These are phyloP conservation scores for Sugiyamaella grinbergsii DNA, from an alignment of 1,139 yeast species.

Conservation along the genomic window DNA sequence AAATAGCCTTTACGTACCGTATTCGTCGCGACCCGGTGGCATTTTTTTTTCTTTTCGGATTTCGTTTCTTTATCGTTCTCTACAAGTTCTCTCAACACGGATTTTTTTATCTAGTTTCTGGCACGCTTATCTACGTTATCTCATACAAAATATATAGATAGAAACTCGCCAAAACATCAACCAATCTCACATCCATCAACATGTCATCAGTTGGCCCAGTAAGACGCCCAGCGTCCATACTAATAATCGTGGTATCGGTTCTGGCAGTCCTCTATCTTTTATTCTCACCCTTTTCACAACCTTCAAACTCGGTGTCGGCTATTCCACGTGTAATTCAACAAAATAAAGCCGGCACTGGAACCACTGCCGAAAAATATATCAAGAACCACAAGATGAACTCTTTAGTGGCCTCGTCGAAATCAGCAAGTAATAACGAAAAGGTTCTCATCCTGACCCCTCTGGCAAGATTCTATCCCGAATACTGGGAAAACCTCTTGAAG, in stretches of 20 bases:
- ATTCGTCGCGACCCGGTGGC: too few species aligned
- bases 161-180: too few species aligned
- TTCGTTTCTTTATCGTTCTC: not conserved
- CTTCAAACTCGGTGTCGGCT: slow-evolving; percentile 10
- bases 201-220: slow-evolving; percentile 19
- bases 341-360: slow-evolving; percentile 55
- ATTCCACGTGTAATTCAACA: slow-evolving; percentile 23
- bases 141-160: too few species aligned
- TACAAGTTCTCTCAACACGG: not conserved
- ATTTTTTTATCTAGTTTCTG: too few species aligned
- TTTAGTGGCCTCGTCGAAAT: slow-evolving; percentile 66
- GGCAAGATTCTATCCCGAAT: slow-evolving; percentile 77
- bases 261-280: slow-evolving; percentile 25
- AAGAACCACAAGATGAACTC: slow-evolving; percentile 82
- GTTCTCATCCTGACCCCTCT: slow-evolving; percentile 85
- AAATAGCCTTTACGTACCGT: too few species aligned
- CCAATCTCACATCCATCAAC: too few species aligned
- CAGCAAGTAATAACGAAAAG: slow-evolving; percentile 74
- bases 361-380: slow-evolving; percentile 72
- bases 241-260: slow-evolving; percentile 22
- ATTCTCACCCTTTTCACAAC: slow-evolving; percentile 25
- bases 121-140: too few species aligned
- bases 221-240: slow-evolving; percentile 25
- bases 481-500: slow-evolving; percentile 80
- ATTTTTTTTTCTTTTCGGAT: not conserved